Evolutionary conservation across 179 eudicot genomes (phyloP).

Genomic region (Beta corolliflora): DNA sequence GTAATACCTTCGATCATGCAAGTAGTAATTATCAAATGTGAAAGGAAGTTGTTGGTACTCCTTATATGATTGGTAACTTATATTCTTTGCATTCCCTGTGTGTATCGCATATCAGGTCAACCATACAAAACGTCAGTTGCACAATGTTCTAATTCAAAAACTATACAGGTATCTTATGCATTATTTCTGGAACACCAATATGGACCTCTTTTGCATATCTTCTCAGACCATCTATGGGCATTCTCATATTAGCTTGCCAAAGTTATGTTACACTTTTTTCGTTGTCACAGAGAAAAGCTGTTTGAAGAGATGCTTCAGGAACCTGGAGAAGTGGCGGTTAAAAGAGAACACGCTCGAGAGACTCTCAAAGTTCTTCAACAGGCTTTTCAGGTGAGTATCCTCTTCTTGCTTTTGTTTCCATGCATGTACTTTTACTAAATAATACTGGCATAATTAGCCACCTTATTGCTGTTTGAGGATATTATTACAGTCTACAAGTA

Average conservation of each 20-base stretch:
- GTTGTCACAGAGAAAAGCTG: conserved; percentile 65
- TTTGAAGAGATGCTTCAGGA: conserved; percentile 92
- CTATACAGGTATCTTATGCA: conserved; percentile 71
- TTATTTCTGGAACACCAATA: neutral
- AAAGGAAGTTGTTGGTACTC: neutral
- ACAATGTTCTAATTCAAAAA: conserved; percentile 85
- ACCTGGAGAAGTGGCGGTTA: conserved; percentile 80
- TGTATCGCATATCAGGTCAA: conserved; percentile 61
- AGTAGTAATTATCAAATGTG: neutral
- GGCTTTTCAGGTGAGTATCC: conserved; percentile 74
- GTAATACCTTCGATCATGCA: neutral
- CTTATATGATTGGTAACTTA: neutral
- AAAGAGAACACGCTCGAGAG: conserved; percentile 82
- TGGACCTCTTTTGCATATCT: conserved; percentile 2
- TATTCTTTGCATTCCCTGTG: conserved; percentile 1
- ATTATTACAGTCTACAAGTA: neutral
- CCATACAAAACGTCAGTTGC: conserved; percentile 91
- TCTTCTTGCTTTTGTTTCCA: neutral
- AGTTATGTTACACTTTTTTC: conserved; percentile 15
- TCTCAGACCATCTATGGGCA: neutral
- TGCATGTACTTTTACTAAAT: neutral
- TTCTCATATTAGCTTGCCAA: conserved; percentile 7
- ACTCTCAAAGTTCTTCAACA: conserved; percentile 79
- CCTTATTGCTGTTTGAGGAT: neutral
- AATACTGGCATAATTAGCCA: neutral